These are phyloP conservation scores for Poa pratensis DNA, from an alignment of 176 grass and related monocot genomes.

Conservation along the genomic window DNA sequence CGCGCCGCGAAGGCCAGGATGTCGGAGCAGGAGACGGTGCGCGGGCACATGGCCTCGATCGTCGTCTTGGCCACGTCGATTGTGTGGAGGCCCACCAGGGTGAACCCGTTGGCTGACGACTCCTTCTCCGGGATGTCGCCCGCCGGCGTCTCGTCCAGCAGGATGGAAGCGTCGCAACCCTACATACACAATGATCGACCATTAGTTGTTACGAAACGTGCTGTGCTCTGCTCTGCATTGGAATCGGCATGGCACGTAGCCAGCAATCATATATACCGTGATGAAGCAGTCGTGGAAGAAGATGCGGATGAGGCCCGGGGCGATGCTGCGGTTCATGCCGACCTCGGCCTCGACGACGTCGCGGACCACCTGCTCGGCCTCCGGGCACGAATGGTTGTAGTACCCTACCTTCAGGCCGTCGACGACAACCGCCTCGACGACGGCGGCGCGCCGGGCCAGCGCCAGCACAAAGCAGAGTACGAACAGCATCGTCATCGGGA, in stretches of 20 bases:
- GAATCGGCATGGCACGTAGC: neutral
- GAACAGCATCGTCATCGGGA: neutral
- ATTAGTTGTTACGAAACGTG: neutral
- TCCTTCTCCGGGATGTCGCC: conserved; percentile 58
- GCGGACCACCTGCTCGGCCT: conserved; percentile 39
- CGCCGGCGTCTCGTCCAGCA: conserved; percentile 52
- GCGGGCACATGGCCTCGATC: conserved; percentile 54
- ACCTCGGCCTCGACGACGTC: conserved; percentile 35
- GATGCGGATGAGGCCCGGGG: conserved; percentile 49
- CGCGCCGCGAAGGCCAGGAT: conserved; percentile 56
- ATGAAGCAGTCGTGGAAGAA: conserved; percentile 75
- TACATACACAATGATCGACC: neutral
- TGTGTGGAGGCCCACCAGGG: conserved; percentile 41
- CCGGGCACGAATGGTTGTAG: conserved; percentile 43
- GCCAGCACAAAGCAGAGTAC: neutral
- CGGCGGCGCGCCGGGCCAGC: neutral
- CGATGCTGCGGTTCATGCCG: conserved; percentile 28
- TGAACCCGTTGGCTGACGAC: conserved; percentile 54
- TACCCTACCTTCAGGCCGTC: conserved; percentile 43
- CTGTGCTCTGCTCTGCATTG: neutral
- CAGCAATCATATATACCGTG: conserved; percentile 12
- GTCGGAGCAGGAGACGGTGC: conserved; percentile 54
- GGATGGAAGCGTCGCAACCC: conserved; percentile 64
- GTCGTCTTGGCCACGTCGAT: conserved; percentile 48
- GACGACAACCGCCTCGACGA: conserved; percentile 18